phyloP scores from a whole-genome alignment of 1,139 yeast genomes.

The Hyphopichia buzzinii region DNA sequence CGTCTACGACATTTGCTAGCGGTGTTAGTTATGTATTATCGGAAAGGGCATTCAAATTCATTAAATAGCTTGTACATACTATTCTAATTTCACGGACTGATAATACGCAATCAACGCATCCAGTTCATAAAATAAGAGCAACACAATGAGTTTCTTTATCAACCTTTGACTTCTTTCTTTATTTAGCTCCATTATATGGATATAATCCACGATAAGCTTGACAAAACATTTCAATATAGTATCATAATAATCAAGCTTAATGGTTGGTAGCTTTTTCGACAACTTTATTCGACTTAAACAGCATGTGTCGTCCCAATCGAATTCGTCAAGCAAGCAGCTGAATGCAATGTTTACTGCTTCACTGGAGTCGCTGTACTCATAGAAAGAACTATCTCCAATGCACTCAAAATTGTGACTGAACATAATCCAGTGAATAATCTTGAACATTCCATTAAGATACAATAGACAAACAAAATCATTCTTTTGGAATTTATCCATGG shows the following conservation, averaged over 20 bases:
- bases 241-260: background rate
- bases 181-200: background rate
- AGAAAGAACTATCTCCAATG: background rate
- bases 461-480: background rate
- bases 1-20: constrained; percentile 72
- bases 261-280: background rate
- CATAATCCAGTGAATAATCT: background rate
- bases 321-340: background rate
- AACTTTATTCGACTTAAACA: background rate
- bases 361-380: background rate
- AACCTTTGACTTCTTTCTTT: background rate
- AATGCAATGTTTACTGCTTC: background rate
- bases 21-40: constrained; percentile 76
- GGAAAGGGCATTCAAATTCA: constrained; percentile 60
- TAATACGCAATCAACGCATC: background rate
- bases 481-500: background rate
- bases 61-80: constrained; percentile 12
- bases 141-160: background rate
- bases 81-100: background rate
- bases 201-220: background rate
- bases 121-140: background rate
- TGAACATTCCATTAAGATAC: background rate
- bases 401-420: background rate
- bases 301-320: background rate
- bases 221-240: background rate